Conservation (phyloP, 345 rosid genomes). For the Carallia brachiata region DNA sequence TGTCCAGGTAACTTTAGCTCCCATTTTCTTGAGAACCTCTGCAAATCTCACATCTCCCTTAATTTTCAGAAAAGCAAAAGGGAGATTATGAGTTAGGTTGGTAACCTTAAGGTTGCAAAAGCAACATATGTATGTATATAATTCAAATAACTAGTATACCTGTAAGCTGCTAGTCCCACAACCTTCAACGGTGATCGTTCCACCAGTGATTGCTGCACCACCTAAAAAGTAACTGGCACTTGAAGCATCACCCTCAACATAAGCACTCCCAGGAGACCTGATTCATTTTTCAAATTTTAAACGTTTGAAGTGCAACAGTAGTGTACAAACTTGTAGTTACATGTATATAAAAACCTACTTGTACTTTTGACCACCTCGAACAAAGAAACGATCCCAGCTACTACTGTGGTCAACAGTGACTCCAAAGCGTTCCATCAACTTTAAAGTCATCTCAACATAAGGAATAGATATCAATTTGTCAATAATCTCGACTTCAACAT, state of each 20-base stretch:
- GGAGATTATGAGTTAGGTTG: neutral
- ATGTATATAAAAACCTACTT: slow-evolving; percentile 42
- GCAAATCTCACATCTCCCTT: slow-evolving; percentile 95
- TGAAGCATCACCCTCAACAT: slow-evolving; percentile 97
- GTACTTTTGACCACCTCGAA: slow-evolving; percentile 88
- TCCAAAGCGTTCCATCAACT: slow-evolving; percentile 90
- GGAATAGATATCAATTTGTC: slow-evolving; percentile 91
- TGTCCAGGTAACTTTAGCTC: slow-evolving; percentile 84
- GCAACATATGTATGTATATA: too few species aligned
- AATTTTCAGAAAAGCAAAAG: slow-evolving; percentile 11
- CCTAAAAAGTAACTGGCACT: slow-evolving; percentile 99
- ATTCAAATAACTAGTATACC: slow-evolving; percentile 34
- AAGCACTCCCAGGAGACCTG: slow-evolving; percentile 72
- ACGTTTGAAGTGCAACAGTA: neutral
- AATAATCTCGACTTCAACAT: slow-evolving; percentile 85
- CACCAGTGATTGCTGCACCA: slow-evolving; percentile 95
- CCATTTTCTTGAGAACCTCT: slow-evolving; percentile 95
- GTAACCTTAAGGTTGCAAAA: too few species aligned
- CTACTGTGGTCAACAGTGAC: slow-evolving; percentile 65
- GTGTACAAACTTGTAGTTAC: slow-evolving; percentile 7
- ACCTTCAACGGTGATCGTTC: slow-evolving; percentile 91
- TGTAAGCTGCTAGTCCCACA: slow-evolving; percentile 92
- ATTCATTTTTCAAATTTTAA: slow-evolving; percentile 19
- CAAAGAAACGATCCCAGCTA: slow-evolving; percentile 84
- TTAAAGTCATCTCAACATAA: slow-evolving; percentile 95